phyloP scores from a whole-genome alignment of 352 stramenopile genomes.

The Peronospora farinosa region DNA sequence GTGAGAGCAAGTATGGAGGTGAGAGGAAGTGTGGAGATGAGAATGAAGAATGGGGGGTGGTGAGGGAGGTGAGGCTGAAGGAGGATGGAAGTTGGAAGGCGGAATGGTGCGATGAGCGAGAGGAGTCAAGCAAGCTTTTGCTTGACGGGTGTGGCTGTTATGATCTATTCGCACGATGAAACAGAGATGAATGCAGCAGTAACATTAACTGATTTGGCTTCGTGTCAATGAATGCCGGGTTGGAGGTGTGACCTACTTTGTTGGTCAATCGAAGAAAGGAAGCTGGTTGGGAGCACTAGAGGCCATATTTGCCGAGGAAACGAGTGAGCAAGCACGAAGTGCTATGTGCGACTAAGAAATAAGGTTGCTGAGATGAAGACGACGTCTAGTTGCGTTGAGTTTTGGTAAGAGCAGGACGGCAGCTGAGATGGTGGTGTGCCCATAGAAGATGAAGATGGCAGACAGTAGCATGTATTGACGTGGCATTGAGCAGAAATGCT shows the following conservation, averaged over 20 bases:
- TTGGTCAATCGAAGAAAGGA: slow-evolving; percentile 1
- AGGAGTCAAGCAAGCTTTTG: neutral
- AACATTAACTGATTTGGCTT: neutral
- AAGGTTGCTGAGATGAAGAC: neutral
- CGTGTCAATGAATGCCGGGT: slow-evolving; percentile 4
- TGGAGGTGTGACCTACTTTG: slow-evolving; percentile 8
- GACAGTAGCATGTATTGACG: neutral
- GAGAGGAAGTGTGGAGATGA: too few relatives aligned
- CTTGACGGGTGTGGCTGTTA: neutral
- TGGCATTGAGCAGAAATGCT: slow-evolving; percentile 2
- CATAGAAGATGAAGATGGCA: neutral
- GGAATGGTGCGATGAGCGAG: neutral
- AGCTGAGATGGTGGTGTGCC: slow-evolving; percentile 1
- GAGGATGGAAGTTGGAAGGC: neutral
- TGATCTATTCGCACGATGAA: neutral
- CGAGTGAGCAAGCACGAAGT: neutral
- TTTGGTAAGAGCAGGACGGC: slow-evolving; percentile 1
- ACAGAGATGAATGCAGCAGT: neutral
- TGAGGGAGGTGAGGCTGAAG: neutral
- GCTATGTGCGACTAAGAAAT: neutral
- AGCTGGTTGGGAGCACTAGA: neutral
- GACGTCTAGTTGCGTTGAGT: neutral
- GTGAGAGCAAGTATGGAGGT: neutral
- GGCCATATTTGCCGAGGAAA: neutral
- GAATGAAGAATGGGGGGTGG: neutral